Conservation (phyloP, 2,329 filamentous ascomycete species). For the Colletotrichum chrysophilum region DNA sequence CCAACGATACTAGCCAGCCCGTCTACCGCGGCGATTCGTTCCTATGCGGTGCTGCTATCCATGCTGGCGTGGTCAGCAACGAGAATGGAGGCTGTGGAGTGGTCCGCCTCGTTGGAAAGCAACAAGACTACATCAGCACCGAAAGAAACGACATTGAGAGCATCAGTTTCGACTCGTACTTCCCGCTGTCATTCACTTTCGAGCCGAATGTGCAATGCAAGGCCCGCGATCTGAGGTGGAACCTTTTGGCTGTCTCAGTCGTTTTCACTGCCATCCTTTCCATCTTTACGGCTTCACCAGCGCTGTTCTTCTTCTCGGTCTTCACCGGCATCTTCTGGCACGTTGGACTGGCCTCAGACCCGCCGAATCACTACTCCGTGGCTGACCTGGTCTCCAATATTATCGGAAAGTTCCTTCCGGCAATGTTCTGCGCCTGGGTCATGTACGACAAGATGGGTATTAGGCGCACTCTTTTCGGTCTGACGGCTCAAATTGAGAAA, state of each 20-base stretch:
- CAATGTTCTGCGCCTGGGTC: constrained; percentile 85
- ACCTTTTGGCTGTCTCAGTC: constrained; percentile 79
- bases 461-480: constrained; percentile 69
- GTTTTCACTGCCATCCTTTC: constrained; percentile 80
- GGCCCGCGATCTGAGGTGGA: constrained; percentile 83
- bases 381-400: constrained; percentile 78
- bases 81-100: constrained; percentile 82
- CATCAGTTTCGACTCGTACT: constrained; percentile 82
- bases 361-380: constrained; percentile 72
- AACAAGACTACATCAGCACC: constrained; percentile 66
- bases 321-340: constrained; percentile 89
- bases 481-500: constrained; percentile 88
- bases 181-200: constrained; percentile 87
- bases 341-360: constrained; percentile 87
- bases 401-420: constrained; percentile 83
- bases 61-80: constrained; percentile 79
- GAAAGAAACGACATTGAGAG: constrained; percentile 78
- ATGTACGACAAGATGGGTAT: constrained; percentile 86
- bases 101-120: constrained; percentile 73
- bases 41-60: constrained; percentile 84
- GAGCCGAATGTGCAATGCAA: constrained; percentile 67
- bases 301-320: constrained; percentile 82
- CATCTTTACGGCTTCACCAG: constrained; percentile 79
- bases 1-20: constrained; percentile 46
- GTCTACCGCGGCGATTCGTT: constrained; percentile 90